Evolutionary conservation across 2,329 filamentous ascomycete genomes (phyloP).

Genomic region (Macroventuria anomochaeta): DNA sequence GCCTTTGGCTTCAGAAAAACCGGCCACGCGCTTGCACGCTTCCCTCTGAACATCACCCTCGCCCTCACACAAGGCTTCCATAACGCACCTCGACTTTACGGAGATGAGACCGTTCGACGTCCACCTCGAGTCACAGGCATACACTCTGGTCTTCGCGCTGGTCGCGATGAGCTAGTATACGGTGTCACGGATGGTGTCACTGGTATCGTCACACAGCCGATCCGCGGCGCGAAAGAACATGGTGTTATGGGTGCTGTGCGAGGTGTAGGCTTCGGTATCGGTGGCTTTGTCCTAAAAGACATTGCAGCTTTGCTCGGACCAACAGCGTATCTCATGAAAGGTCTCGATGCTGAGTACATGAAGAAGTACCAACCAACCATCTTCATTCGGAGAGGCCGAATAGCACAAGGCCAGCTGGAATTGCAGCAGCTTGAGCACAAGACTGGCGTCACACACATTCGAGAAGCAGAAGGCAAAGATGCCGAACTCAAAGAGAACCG

Average conservation of each 20-base stretch:
- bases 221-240: constrained; percentile 62
- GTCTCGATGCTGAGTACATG: constrained; percentile 65
- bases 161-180: constrained; percentile 66
- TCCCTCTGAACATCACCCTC: constrained; percentile 67
- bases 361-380: constrained; percentile 61
- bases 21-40: constrained; percentile 59
- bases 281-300: constrained; percentile 69
- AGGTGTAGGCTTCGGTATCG: constrained; percentile 67
- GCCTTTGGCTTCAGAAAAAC: constrained; percentile 60
- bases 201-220: constrained; percentile 66
- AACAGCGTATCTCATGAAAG: constrained; percentile 68
- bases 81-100: constrained; percentile 73
- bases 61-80: constrained; percentile 73
- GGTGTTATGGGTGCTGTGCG: constrained; percentile 61
- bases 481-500: constrained; percentile 23
- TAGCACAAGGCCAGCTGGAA: constrained; percentile 60
- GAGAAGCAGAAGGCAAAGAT: constrained; percentile 14
- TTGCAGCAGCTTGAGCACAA: constrained; percentile 27
- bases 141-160: constrained; percentile 66
- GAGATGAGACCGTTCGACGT: constrained; percentile 71
- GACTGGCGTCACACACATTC: constrained; percentile 12
- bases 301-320: constrained; percentile 67
- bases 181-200: constrained; percentile 71
- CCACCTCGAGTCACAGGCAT: constrained; percentile 70
- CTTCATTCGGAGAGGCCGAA: constrained; percentile 64